Base-by-base conservation (phyloP, 208 protist genomes). In the Leishmania tropica region DNA sequence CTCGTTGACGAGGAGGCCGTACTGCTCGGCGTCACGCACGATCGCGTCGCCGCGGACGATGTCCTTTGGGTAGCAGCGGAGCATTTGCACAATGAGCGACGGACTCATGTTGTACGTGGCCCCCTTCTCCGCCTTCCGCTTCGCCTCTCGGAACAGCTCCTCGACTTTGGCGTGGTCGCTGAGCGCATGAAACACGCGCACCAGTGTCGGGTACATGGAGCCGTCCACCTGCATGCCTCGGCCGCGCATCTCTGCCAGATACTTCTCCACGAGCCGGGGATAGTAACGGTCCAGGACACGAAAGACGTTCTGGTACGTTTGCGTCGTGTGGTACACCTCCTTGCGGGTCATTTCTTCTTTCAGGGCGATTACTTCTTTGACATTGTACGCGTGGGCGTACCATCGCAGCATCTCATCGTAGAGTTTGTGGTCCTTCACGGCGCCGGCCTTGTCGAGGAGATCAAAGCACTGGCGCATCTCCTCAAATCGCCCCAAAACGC, bases 381-480 rank as follows among this genome's bases (percentile, higher is more conserved):
- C 73, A 76, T 97, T 98, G 83, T 92, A 93, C 45, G 90, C 75
- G 76, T 95, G 86, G 10, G 94, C 90, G 81, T 96, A 96, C 94
- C 96, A 98, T 65, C 89, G 87, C 21, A 98, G 83, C 92, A 97
- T 95, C 82, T 98, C 96, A 78, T 97, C 93, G 87, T 97, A 98
- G 6, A 96, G 80, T 6, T 89, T 84, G 79, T 95, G 88, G 64
- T 97, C 92, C 68, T 90, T 91, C 35, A 95, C 67, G 2, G 80
- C 79, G 28, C 89, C 90, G 0, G 84, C 81, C 0, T 88, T 81
- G 4, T 89, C 85, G 28, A 98, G 82, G 47, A 51, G 77, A 67
- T 93, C 89, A 73, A 96, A 98, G 74, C 81, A 90, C 37, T 78
- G 56, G 40, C 92, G 90, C 94, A 98, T 95, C 45, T 94, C 89